Evolutionary conservation across 768 basidiomycete species (phyloP).

Genomic region (Mycena chlorophos): DNA sequence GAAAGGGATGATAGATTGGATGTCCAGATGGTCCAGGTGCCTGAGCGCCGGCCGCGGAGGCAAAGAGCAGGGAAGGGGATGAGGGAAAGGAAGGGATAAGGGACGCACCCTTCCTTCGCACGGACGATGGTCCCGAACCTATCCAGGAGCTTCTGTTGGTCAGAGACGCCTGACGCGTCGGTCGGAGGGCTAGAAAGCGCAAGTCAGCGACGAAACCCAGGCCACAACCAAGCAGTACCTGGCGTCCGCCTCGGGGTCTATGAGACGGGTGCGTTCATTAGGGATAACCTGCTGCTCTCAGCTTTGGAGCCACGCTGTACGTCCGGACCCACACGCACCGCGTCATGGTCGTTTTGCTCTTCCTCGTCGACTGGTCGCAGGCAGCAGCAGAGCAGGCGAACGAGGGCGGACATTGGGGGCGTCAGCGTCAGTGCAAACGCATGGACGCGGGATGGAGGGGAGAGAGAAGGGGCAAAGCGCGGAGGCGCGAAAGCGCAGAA

Average conservation of each 20-base stretch:
- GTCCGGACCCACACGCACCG: too few species aligned
- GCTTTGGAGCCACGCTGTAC: too few species aligned
- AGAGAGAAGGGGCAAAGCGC: too few species aligned
- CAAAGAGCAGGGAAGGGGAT: not conserved
- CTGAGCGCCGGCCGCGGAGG: too few species aligned
- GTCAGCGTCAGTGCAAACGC: too few species aligned
- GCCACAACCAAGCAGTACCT: not conserved
- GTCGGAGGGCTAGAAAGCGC: not conserved
- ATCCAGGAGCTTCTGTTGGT: constrained; percentile 12
- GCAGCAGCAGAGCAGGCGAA: too few species aligned
- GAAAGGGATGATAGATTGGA: not conserved
- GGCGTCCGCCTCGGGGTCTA: constrained; percentile 1
- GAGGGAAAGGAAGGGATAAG: not conserved
- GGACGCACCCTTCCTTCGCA: constrained; percentile 16
- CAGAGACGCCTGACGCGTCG: not conserved
- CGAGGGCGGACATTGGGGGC: too few species aligned
- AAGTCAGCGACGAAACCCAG: not conserved
- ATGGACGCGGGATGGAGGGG: too few species aligned
- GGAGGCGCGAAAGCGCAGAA: too few species aligned
- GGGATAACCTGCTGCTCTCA: constrained; percentile 20
- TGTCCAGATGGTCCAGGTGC: too few species aligned
- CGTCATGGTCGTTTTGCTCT: too few species aligned
- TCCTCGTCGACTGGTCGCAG: too few species aligned
- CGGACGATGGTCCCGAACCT: constrained; percentile 12
- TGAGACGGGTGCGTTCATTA: constrained; percentile 10